These are phyloP conservation scores for Cicer chorassanicum DNA, from an alignment of 306 rosid species.

Conservation along the genomic window DNA sequence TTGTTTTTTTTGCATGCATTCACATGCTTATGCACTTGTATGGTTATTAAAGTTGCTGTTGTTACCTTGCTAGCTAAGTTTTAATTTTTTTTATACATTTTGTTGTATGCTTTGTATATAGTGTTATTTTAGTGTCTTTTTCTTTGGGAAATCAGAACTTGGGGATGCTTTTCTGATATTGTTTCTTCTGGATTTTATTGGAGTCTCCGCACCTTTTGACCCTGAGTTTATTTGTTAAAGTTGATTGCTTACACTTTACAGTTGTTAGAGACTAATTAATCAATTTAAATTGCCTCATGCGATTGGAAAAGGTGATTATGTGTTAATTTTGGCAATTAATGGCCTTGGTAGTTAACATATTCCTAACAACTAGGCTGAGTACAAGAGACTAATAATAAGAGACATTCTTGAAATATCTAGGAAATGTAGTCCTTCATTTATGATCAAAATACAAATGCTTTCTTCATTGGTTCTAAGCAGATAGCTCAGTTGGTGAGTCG, in stretches of 20 bases:
- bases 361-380: background rate
- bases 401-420: slow-evolving; percentile 14
- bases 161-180: slow-evolving; percentile 35
- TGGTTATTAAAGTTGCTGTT: background rate
- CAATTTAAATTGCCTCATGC: slow-evolving; percentile 31
- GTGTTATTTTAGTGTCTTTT: slow-evolving; percentile 29
- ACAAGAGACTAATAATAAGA: background rate
- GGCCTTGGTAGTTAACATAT: background rate
- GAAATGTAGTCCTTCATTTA: slow-evolving; percentile 30
- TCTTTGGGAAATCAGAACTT: slow-evolving; percentile 16
- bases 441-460: slow-evolving; percentile 32
- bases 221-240: slow-evolving; percentile 1
- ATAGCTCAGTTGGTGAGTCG: no score
- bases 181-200: slow-evolving; percentile 16
- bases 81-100: slow-evolving; percentile 5
- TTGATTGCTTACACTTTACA: slow-evolving; percentile 24
- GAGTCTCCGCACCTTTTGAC: background rate
- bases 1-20: background rate
- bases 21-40: slow-evolving; percentile 28
- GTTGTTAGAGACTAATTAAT: slow-evolving; percentile 26
- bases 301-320: slow-evolving; percentile 1
- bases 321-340: background rate
- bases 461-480: background rate
- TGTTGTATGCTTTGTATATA: background rate
- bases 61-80: slow-evolving; percentile 27